Evolutionary conservation across 225 moss, liverwort and hornwort genomes (phyloP), one percentile per base, ranked within the genome.

Genomic region (Antitrichia curtipendula): DNA sequence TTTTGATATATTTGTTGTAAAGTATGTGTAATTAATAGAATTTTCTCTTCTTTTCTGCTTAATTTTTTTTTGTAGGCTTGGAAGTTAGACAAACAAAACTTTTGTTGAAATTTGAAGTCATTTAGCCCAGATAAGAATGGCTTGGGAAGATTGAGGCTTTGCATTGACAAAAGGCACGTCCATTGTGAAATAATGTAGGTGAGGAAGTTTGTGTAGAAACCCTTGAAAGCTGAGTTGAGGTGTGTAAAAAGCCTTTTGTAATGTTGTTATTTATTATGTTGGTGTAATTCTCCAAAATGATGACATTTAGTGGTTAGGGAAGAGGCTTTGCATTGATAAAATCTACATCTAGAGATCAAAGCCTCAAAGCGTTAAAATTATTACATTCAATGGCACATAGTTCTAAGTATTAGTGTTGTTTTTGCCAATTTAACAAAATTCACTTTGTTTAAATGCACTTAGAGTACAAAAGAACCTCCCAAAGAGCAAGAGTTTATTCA

Each of bases 151-250:
- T 0, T 27, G 7, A 38, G 3, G 40, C 43, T 40, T 59, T 80
- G 31, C 2, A 1, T 9, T 41, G 22, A 60, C 28, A 15, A 22
- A 43, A 45, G 20, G 13, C 9, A 43, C 32, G 10, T 80, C 21
- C 60, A 41, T 58, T 57, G 40, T 79, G 13, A 59, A 79, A 21
- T 43, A 31, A 13, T 43, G 15, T 32, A 80, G 31, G 31, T 41
- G 80, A 59, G 5, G 29, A 14, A 60, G 31, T 57, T 38, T 56
- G 4, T 23, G 2, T 75, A 52, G 75, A 22, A 75, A 52, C 14
- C 6, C 2, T 23, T 52, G 23, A 53, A 75, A 53, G 53, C 0
- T 2, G 2, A 53, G 53, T 0, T 2, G 2, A 75, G 6, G 36
- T 6, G 23, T 10, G 16, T n/a, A 17, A 56, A 77, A 54, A n/a